Conservation (phyloP, 768 basidiomycete species). For the Phlebiopsis gigantea region DNA sequence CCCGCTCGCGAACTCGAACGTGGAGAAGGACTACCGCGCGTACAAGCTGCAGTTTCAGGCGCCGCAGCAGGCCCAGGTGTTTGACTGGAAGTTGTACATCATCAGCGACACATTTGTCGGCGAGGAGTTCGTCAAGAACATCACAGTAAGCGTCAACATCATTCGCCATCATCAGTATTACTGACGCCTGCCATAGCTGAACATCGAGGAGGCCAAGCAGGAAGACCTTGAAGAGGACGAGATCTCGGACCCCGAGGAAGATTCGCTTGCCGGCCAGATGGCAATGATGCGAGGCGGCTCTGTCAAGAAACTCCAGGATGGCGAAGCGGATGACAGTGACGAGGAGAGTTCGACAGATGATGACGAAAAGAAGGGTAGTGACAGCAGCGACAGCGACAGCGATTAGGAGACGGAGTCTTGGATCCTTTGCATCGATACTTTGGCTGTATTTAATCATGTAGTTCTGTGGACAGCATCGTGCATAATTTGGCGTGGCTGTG, state of each 20-base stretch:
- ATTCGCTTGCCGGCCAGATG: conserved; percentile 95
- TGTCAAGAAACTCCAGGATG: conserved; percentile 61
- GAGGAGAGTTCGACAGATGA: conserved; percentile 49
- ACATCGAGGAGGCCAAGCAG: conserved; percentile 69
- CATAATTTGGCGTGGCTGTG: too few species aligned
- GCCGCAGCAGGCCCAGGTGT: conserved; percentile 75
- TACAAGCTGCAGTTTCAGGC: conserved; percentile 96
- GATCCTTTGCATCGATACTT: background rate
- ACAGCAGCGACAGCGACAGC: conserved; percentile 49
- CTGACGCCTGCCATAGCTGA: conserved; percentile 48
- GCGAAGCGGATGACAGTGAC: conserved; percentile 46
- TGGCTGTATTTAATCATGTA: background rate
- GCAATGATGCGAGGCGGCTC: conserved; percentile 87
- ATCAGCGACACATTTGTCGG: conserved; percentile 88
- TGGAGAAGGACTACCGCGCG: conserved; percentile 59
- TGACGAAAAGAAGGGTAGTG: conserved; percentile 35
- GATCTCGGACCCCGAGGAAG: conserved; percentile 97
- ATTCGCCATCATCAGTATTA: too few species aligned
- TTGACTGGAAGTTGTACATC: conserved; percentile 85
- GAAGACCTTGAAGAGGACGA: conserved; percentile 77
- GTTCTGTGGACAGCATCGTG: too few species aligned
- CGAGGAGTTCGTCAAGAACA: conserved; percentile 64
- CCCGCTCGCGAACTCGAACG: conserved; percentile 50
- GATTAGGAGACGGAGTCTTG: conserved; percentile 27
- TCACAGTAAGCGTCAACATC: conserved; percentile 58